These are phyloP conservation scores for Epipyxis sp. DNA, from an alignment of 108 stramenopile species.

Conservation along the genomic window DNA sequence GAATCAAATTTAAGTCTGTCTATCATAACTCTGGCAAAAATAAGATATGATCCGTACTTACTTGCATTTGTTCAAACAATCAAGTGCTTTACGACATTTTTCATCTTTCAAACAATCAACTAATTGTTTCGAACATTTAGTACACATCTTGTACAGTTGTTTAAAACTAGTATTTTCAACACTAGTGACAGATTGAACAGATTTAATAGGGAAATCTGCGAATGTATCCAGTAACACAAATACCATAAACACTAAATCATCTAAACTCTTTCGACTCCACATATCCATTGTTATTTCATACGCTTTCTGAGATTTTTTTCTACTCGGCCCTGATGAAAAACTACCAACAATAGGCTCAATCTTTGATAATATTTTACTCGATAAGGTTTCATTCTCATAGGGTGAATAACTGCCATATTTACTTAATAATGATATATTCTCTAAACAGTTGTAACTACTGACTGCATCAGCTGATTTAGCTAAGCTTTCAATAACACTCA, in stretches of 20 bases:
- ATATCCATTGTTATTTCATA: background rate
- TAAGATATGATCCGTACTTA: no score
- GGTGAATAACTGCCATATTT: background rate
- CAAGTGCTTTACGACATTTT: conserved; percentile 44
- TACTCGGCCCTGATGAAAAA: background rate
- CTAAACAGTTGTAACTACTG: background rate
- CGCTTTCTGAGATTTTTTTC: background rate
- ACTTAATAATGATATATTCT: background rate
- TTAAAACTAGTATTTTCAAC: background rate
- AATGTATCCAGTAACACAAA: background rate
- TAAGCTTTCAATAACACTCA: background rate
- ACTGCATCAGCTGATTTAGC: background rate
- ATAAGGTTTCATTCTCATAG: no score
- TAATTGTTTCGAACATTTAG: conserved; percentile 47
- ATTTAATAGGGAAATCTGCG: background rate
- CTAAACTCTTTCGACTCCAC: background rate
- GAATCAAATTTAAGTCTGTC: no score
- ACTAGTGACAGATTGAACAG: background rate
- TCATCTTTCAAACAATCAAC: conserved; percentile 49
- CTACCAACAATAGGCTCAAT: background rate
- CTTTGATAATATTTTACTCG: background rate
- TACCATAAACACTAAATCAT: background rate
- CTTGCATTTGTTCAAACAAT: conserved; percentile 43
- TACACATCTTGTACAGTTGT: conserved; percentile 43
- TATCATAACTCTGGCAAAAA: no score